Base-by-base conservation (phyloP, 2,329 filamentous ascomycete genomes). In the Verticillium tricorpus region DNA sequence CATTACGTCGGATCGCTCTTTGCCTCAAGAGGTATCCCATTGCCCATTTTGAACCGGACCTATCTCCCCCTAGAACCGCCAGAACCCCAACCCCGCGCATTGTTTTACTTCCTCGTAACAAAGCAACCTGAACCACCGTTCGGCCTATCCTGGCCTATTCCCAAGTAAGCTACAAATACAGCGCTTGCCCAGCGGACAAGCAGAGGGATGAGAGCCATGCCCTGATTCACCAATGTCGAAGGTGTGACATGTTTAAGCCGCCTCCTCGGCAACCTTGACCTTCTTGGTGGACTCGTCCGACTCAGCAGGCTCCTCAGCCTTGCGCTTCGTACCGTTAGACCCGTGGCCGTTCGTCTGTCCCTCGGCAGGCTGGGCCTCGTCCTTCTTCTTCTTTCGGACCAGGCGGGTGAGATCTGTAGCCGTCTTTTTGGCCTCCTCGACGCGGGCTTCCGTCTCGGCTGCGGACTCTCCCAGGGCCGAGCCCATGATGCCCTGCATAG, bases 361-460 rank as follows among this genome's bases (percentile, higher is more conserved):
- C 45, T 56, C 65, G 8, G 56, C 50, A 2, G 61, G 65, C 28
- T 67, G 66, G 25, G 69, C 63, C 62, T 75, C 72, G 11, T 73
- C 71, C 70, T 80, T 78, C 74, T 86, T 87, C 77, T 85, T 90
- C 70, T 89, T 93, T 68, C 89, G 87, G 54, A 94, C 88, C 56
- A 94, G 78, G n/a, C 87, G 84, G 0, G 84, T 86, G 15, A 96
- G 78, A 70, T 95, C 91, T 17, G 84, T 92, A 7, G 91, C 91
- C 8, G 79, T 83, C 76, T 89, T 89, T 69, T 88, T 90, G 32
- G 89, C 90, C 71, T 93, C 89, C 56, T 89, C 86, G 56, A 92
- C 80, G 66, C 85, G 82, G 28, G 86, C 87, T 66, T 86, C 81
- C 59, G 86, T 84, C 61, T 88, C 81, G 1, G 79, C 80, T 2